Evolutionary conservation across 768 basidiomycete genomes (phyloP).

Genomic region (Crassisporium funariophilum): DNA sequence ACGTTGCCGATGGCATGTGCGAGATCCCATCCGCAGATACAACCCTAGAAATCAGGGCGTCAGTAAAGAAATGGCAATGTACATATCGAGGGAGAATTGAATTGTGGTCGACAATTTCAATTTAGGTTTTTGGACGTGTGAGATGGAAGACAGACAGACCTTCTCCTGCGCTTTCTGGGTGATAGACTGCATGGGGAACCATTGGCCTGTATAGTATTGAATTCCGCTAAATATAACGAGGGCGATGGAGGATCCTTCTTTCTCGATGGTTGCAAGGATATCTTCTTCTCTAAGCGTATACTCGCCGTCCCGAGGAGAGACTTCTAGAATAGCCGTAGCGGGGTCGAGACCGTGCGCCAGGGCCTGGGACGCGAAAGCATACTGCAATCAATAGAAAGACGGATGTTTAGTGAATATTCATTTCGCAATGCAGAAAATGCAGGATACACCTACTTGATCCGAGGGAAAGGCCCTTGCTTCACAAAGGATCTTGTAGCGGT

Average conservation of each 20-base stretch:
- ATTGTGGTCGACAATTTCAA: conserved; percentile 1
- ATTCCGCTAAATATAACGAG: conserved; percentile 92
- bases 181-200: conserved; percentile 85
- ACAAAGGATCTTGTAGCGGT: conserved; percentile 91
- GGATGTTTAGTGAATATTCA: conserved; percentile 9
- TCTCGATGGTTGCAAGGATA: conserved; percentile 73
- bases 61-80: not conserved
- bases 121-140: not conserved
- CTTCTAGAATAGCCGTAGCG: conserved; percentile 70
- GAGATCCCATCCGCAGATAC: conserved; percentile 94
- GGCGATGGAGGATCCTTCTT: conserved; percentile 77
- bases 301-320: conserved; percentile 83
- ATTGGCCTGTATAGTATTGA: conserved; percentile 97
- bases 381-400: conserved; percentile 50
- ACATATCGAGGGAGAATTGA: conserved; percentile 1
- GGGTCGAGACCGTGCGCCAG: conserved; percentile 77
- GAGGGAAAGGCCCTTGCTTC: conserved; percentile 95
- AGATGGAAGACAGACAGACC: conserved; percentile 42
- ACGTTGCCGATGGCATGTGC: conserved; percentile 97
- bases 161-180: conserved; percentile 83
- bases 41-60: conserved; percentile 59
- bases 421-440: conserved; percentile 6
- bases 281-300: conserved; percentile 86
- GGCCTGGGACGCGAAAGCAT: conserved; percentile 95
- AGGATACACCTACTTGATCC: conserved; percentile 72